Base-by-base conservation (phyloP, 1,284 basidiomycete genomes). In the Trametes polyzona region DNA sequence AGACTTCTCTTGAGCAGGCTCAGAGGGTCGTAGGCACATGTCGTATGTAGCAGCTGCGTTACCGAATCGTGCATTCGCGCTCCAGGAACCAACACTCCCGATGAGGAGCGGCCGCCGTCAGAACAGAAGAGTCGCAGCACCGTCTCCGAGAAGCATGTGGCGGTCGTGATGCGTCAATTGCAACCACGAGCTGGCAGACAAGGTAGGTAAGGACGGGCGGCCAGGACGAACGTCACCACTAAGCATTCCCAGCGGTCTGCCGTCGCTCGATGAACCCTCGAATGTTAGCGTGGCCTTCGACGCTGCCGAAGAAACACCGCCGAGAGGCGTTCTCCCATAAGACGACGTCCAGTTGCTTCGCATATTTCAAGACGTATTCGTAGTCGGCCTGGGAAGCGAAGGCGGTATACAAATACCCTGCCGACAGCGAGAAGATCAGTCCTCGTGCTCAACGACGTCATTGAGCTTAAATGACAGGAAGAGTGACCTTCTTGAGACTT, bases 381-480 rank as follows among this genome's bases (percentile, higher is more conserved):
- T 92, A 97, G 74, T 97, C 94, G 26, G 87, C 87, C 66, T 88
- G 84, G 27, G 93, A 92, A 40, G 88, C 84, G 70, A 97, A 97
- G 47, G 90, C 87, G 37, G 87, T 93, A 74, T 96, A 96, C 36
- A 97, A 81, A 71, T 87, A 93, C 35, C 93, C 95, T 93, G 71
- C 37, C 52, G 50, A 52, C 37, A 47, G 55, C 53, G 44, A 52
- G 62, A 59, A 59, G 57, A 57, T 62, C 66, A 65, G 64, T 54
- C 57, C 66, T 44, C 62, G 63, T 60, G 58, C 44, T 37, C 43
- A 37, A 62, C 57, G 64, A 53, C 49, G 63, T 61, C 51, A 61
- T 46, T 67, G 59, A 62, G 63, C 48, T 47, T 50, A 52, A 52
- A 51, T 66, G 57, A 57, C 61, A 56, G 46, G 32, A 67, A 21